phyloP scores from a whole-genome alignment of 169 alveolate genomes.

The Plasmodium malariae region DNA sequence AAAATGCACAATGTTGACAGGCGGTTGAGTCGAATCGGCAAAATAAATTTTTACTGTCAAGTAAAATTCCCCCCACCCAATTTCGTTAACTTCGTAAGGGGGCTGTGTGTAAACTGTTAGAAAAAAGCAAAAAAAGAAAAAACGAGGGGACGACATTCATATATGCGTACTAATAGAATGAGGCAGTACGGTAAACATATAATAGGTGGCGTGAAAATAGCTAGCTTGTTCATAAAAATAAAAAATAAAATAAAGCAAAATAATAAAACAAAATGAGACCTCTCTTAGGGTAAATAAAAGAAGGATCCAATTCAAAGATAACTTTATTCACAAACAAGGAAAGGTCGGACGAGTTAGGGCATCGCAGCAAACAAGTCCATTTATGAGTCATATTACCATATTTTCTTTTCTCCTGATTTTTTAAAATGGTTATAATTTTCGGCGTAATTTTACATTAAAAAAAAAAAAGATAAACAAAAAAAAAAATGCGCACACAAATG shows the following conservation, averaged over 20 bases:
- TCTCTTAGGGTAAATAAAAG: slow-evolving; percentile 92
- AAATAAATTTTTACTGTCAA: slow-evolving; percentile 82
- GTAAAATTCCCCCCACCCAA: slow-evolving; percentile 89
- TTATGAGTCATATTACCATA: slow-evolving; percentile 93
- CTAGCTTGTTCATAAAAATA: not conserved
- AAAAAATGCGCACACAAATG: not conserved
- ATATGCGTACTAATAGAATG: no score
- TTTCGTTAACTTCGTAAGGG: slow-evolving; percentile 88
- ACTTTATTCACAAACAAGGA: slow-evolving; percentile 92
- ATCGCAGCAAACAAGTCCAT: slow-evolving; percentile 94
- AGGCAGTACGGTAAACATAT: no score
- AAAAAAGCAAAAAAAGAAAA: not conserved
- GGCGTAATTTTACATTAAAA: not conserved
- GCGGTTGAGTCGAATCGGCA: slow-evolving; percentile 83
- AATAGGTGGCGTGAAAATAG: no score
- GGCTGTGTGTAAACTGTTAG: slow-evolving; percentile 80
- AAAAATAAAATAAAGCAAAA: not conserved
- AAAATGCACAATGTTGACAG: slow-evolving; percentile 83
- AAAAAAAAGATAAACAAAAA: not conserved
- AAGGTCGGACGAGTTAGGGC: slow-evolving; percentile 92
- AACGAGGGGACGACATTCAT: not conserved
- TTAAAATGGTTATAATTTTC: not conserved
- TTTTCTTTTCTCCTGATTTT: slow-evolving; percentile 90
- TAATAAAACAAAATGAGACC: slow-evolving; percentile 42
- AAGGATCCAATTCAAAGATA: slow-evolving; percentile 92